Evolutionary conservation across 305 asterid species (phyloP).

Genomic region (Lippia alba): DNA sequence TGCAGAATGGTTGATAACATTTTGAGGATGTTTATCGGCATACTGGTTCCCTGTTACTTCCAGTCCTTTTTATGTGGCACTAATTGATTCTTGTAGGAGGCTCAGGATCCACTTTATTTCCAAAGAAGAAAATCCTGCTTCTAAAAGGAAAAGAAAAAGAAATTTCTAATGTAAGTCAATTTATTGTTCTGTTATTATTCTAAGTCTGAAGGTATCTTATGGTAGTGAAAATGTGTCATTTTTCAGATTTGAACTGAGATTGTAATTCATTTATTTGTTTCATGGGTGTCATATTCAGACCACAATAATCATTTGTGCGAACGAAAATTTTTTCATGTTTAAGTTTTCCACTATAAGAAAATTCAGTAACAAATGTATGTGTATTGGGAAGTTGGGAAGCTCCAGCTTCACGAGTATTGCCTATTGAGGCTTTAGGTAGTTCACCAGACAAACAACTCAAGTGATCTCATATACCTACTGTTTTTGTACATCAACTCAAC

Average conservation of each 20-base stretch:
- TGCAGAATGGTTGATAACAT: background rate
- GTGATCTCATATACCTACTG: slow-evolving; percentile 1
- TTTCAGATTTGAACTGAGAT: background rate
- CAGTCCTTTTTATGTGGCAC: slow-evolving; percentile 25
- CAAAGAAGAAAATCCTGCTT: slow-evolving; percentile 72
- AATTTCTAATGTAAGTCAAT: slow-evolving; percentile 55
- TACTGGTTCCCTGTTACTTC: slow-evolving; percentile 7
- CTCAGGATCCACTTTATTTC: slow-evolving; percentile 48
- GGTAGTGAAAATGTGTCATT: background rate
- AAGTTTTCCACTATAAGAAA: background rate
- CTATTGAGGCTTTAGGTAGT: slow-evolving; percentile 8
- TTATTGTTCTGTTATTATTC: slow-evolving; percentile 19
- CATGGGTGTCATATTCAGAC: background rate
- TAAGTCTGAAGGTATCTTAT: background rate
- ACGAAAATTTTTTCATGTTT: background rate
- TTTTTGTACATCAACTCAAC: slow-evolving; percentile 2
- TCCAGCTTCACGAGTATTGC: slow-evolving; percentile 1
- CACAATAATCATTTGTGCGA: background rate
- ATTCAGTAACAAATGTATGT: background rate
- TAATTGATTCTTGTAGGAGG: slow-evolving; percentile 51
- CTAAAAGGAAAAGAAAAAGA: slow-evolving; percentile 75
- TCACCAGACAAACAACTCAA: background rate
- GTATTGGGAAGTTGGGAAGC: background rate
- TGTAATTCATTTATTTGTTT: background rate
- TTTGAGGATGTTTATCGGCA: slow-evolving; percentile 20